Evolutionary conservation across 148 eudicot species (phyloP), one percentile per base, ranked within the genome.

Genomic region (Vaccinium macrocarpon): DNA sequence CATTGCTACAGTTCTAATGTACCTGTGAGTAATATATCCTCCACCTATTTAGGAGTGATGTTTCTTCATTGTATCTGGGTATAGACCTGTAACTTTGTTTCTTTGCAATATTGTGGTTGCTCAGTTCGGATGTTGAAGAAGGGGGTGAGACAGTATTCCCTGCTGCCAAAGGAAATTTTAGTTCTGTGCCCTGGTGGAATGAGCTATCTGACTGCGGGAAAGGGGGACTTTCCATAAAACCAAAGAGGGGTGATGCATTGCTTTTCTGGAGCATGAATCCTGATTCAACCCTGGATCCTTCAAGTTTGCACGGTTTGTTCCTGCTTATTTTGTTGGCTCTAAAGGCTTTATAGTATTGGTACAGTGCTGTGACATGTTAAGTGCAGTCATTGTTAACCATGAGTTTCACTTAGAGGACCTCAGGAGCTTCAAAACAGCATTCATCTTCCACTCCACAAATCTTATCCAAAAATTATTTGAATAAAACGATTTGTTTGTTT

Each of bases 111-210:
- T 8, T 70, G 14, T 50, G 62, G 32, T 82, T 46, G 32, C 71
- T 25, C 84, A 92, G 94, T 72, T 89, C 95, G 76, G 95, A 91
- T 87, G 93, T 91, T 86, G 95, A 92, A 86, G 89, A 88, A 87
- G 95, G 93, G 82, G 95, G 95, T 55, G 95, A 92, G 87, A 92
- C 93, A 14, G 93, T 92, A 49, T 92, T 90, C 84, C 95, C 95
- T 78, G 61, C 86, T 82, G 92, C 95, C 79, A 85, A 84, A 82
- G 92, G 91, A 76, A 89, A 90, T 75, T 78, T 79, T 84, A 90
- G 89, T 85, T 84, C 84, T 35, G 88, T 87, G 29, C 91, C 95
- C 59, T 88, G 88, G 82, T 92, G 93, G 93, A 91, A 91, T 66
- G 93, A 92, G 86, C 50, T 87, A 73, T 92, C 95, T 78, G 81